Evolutionary conservation across 2,329 filamentous ascomycete species (phyloP), one percentile per base, ranked within the genome.

Genomic region (Colletotrichum sp.): DNA sequence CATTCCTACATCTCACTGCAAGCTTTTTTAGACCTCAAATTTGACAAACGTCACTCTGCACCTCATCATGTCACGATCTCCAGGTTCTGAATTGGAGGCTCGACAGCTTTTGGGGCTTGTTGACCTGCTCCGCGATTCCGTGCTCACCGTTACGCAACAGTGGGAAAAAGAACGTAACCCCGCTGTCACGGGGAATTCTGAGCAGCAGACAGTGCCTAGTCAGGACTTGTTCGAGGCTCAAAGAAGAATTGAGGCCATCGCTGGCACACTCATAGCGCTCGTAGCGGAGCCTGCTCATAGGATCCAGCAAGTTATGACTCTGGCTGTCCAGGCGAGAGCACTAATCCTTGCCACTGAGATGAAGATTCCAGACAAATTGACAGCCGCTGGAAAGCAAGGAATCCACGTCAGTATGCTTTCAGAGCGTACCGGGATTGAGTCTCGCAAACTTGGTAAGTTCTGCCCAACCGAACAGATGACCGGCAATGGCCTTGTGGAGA

Each of bases 301-400:
- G 12, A 67, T 84, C 5, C 69, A 82, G 4, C 81, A 83, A 74
- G 78, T 84, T 11, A 78, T 79, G 7, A 76, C 79, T 15, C 81
- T 82, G 74, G 82, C 82, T 63, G 82, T 79, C 36, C 82, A 84
- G 70, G 76, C 79, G 8, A 77, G 83, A 6, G 79, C 80, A 7
- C 64, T 84, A 15, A 80, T 82, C 58, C 81, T 84, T 58, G 80
- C 77, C n/a, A 79, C 79, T 29, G 81, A 81, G 63, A 77, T 79
- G 47, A 78, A 81, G 2, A 77, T 84, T 24, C 78, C 82, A 5
- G 81, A 84, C 61, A 76, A 83, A n/a, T 75, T 84, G 16, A 79
- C 76, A 24, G 75, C 78, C 18, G 29, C 18, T 11, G 66, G 75
- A 18, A 77, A 77, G 13, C 66, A 79, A 11, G 81, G 81, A 2